Conservation (phyloP, 768 basidiomycete genomes). For the Tephrocybe sp. region DNA sequence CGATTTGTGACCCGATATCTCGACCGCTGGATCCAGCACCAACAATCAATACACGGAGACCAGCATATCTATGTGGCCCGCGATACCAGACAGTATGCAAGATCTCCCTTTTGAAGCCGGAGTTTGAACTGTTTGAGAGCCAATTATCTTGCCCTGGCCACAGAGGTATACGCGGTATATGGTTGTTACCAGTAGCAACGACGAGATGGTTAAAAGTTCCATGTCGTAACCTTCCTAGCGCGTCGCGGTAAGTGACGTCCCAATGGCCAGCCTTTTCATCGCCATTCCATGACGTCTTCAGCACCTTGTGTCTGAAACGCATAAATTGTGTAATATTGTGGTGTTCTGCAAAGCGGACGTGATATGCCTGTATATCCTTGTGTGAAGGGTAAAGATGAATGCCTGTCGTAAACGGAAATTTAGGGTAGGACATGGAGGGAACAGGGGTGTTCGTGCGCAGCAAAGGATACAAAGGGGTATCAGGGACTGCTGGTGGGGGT, state of each 20-base stretch:
- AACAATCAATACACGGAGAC: constrained; percentile 45
- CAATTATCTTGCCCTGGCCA: constrained; percentile 52
- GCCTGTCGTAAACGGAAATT: constrained; percentile 48
- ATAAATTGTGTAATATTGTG: constrained; percentile 40
- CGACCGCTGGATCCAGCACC: constrained; percentile 47
- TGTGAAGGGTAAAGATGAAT: constrained; percentile 53
- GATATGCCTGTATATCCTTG: constrained; percentile 46
- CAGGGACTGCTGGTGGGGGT: constrained; percentile 47
- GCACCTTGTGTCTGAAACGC: constrained; percentile 41
- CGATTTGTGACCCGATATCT: constrained; percentile 46
- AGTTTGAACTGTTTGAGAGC: constrained; percentile 29
- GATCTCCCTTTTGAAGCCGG: constrained; percentile 34
- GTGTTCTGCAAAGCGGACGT: constrained; percentile 38
- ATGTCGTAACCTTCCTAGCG: constrained; percentile 19
- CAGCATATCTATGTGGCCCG: constrained; percentile 40
- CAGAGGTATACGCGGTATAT: constrained; percentile 43
- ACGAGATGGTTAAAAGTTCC: constrained; percentile 53
- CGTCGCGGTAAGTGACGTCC: constrained; percentile 37
- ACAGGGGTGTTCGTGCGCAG: constrained; percentile 56
- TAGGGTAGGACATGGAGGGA: constrained; percentile 59
- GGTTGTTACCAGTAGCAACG: constrained; percentile 57
- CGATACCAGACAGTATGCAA: constrained; percentile 57
- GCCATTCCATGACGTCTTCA: constrained; percentile 44
- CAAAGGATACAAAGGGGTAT: constrained; percentile 54
- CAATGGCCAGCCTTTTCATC: constrained; percentile 28